Base-by-base conservation (phyloP, 2,329 filamentous ascomycete genomes). In the Aspergillus texensis region DNA sequence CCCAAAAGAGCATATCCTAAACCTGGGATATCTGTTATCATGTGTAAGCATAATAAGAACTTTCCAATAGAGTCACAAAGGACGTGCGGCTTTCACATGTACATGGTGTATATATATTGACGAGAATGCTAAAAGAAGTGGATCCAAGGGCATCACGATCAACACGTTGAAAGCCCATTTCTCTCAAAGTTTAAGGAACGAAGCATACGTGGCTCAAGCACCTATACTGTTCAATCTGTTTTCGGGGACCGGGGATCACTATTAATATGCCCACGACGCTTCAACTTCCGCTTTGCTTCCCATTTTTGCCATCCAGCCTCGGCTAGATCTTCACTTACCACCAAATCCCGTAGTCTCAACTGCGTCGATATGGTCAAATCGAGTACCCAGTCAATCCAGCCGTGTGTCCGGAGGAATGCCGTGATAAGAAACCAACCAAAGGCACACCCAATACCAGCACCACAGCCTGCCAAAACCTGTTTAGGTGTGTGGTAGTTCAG, bases 221-320 rank as follows among this genome's bases (percentile, higher is more conserved):
- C 12, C 8, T 54, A 48, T 32, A 39, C 14, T 14, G 56, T 21
- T 74, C 66, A 77, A 45, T 75, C 69, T 45, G 69, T 68, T 63
- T 78, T 79, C 21, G 63, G 65, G 28, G 65, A 61, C n/a, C 30
- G 34, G 60, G 19, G 60, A 46, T 71, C 65, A 68, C 66, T 71
- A 55, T 32, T 55, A 36, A n/a, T 54, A 45, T 68, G 34, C 43
- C 63, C 65, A 61, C 69, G 73, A 63, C 66, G 69, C 58, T 71
- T 77, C 67, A 72, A 69, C 57, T 75, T 78, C 63, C 80, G 79
- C 61, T 79, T 77, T 56, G 83, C 82, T 77, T 94, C 89, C 93
- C 94, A 98, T 75, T 91, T 90, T 79, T 94, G 92, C 94, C 94
- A 99, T 2, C 95, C 95, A 48, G 93, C 90, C 80, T 97, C 93